Evolutionary conservation across 2,329 filamentous ascomycete species (phyloP).

Genomic region (Cordyceps javanica): DNA sequence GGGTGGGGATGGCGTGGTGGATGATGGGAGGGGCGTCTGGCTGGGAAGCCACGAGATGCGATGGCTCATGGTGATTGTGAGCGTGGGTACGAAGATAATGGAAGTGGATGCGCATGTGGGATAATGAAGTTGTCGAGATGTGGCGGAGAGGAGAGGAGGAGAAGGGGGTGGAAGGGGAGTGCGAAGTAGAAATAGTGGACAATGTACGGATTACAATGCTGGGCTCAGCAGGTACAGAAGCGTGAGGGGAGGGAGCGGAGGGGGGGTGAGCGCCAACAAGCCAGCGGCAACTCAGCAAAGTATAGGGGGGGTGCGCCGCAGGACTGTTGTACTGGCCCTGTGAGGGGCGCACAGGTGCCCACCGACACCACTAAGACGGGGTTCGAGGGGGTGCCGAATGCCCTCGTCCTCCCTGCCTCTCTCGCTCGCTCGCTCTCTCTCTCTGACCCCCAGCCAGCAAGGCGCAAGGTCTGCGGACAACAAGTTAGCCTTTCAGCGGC

Average conservation of each 20-base stretch:
- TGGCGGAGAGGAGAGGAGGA: neutral
- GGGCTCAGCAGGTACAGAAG: neutral
- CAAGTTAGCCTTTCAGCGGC: neutral
- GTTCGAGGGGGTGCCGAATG: neutral
- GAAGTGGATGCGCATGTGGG: conserved; percentile 9
- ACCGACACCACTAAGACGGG: neutral
- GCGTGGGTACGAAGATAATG: conserved; percentile 10
- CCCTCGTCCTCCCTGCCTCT: too few relatives aligned
- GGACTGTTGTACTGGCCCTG: neutral
- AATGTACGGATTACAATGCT: neutral
- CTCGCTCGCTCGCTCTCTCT: neutral
- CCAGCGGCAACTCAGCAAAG: neutral
- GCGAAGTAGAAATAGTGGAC: neutral
- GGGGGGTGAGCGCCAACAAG: neutral
- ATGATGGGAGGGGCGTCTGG: conserved; percentile 10
- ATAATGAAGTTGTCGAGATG: neutral
- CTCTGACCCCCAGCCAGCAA: neutral
- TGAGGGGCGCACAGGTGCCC: neutral
- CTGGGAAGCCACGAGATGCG: conserved; percentile 10
- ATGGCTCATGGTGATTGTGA: conserved; percentile 4
- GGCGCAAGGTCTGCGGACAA: neutral
- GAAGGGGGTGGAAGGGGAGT: neutral
- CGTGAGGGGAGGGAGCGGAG: too few relatives aligned
- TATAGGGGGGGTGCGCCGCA: neutral
- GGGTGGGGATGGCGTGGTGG: neutral